Evolutionary conservation across 2,329 filamentous ascomycete genomes (phyloP), one percentile per base, ranked within the genome.

Genomic region (Tolypocladium ophioglossoides): DNA sequence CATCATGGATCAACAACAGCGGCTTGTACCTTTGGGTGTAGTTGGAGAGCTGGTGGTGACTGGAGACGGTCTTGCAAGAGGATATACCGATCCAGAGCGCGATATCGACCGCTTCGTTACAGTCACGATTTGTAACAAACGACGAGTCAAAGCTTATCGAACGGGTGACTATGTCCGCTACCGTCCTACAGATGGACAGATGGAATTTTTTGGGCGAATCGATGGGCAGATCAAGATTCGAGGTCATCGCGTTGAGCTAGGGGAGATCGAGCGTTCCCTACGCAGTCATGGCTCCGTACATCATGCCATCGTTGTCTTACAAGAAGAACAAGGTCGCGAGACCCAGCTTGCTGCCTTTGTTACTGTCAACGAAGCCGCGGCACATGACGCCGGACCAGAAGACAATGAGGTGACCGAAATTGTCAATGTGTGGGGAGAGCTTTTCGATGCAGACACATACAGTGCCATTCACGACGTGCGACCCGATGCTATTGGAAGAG

Each of bases 171-270:
- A 53, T 30, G 63, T 57, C 11, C 61, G 65, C 1, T 61, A 55
- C 16, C 37, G 37, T 1, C 37, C 37, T 0, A 27, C n/a, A 0
- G 63, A 66, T 49, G 60, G 61, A 1, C 44, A 57, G 2, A 37
- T 68, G 2, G 64, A 66, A 41, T 66, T 65, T 50, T 55, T 67
- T 1, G 63, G 63, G 1, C 62, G 66, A 14, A 60, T 63, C 2
- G 65, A 68, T 22, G 41, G 50, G 4, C 64, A 67, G 24, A 55
- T 66, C 50, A 68, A 68, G 54, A 57, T 69, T 11, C 60, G 64
- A 22, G 66, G 66, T 11, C 60, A 68, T 10, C 62, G 67, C 3
- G 51, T 69, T 30, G 67, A 70, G 52, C 52, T 63, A 2, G 60
- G 54, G 0, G 66, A 69, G 37, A 60, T 68, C 2, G 66, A 68